Evolutionary conservation across 441 rosid species (phyloP).

Genomic region (Theobroma grandiflorum): DNA sequence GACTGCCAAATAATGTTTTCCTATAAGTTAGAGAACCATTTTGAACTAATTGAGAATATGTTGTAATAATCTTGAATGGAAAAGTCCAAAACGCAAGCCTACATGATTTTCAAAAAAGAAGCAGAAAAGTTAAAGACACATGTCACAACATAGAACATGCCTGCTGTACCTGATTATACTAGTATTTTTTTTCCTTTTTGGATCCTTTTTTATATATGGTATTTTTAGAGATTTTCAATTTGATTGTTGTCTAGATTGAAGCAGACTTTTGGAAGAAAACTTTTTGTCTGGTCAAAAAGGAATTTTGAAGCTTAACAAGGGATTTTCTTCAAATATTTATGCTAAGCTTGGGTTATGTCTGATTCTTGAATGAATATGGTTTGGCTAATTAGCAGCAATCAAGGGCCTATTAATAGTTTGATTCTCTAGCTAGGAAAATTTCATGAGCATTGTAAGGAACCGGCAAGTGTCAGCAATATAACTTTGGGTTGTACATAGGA

Average conservation of each 20-base stretch:
- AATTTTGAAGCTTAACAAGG: neutral
- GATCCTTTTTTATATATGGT: neutral
- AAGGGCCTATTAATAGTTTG: conserved; percentile 10
- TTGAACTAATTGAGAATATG: neutral
- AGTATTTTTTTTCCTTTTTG: neutral
- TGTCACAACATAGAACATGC: neutral
- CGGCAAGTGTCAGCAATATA: neutral
- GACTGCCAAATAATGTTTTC: neutral
- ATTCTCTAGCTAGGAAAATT: neutral
- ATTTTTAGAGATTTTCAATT: neutral
- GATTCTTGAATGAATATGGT: neutral
- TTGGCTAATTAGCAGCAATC: neutral
- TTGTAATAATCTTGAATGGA: neutral
- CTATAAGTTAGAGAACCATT: neutral
- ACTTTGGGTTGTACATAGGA: neutral
- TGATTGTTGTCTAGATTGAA: no score
- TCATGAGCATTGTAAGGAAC: neutral
- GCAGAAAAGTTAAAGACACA: neutral
- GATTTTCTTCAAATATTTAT: neutral
- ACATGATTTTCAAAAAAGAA: neutral
- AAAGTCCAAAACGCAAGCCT: neutral
- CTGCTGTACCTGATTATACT: neutral
- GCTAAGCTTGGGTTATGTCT: neutral
- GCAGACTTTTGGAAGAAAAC: neutral
- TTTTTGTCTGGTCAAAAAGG: neutral